Percentiles rank a stretch among this genome's conserved stretches.
phyloP scores from a whole-genome alignment of 164 flowering plant species.

The Nymphaea colorata region DNA sequence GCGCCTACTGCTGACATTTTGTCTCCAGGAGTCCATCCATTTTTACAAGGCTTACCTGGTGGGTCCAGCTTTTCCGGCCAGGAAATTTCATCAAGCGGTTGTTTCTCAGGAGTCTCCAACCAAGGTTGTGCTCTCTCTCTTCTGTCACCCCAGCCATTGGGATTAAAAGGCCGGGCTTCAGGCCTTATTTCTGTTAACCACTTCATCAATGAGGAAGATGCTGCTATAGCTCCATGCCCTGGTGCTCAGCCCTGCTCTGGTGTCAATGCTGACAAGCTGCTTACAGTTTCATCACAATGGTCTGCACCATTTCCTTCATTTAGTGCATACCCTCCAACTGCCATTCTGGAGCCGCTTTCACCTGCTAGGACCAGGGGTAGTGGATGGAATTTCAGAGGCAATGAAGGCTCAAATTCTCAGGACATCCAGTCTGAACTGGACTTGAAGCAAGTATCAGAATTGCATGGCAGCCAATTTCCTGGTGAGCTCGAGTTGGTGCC shows the following conservation, averaged over 20 bases:
- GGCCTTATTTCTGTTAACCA: not conserved
- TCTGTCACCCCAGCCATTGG: slow-evolving; percentile 81
- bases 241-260: not conserved
- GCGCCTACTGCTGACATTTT: not conserved
- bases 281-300: not conserved
- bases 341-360: not conserved
- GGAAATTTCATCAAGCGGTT: slow-evolving; percentile 37
- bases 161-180: not conserved
- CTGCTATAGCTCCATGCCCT: not conserved
- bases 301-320: not conserved
- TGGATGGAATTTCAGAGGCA: not conserved
- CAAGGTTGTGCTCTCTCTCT: slow-evolving; percentile 99
- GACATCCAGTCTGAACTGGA: not conserved
- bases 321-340: not conserved
- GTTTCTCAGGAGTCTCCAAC: slow-evolving; percentile 42
- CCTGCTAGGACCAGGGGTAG: not conserved
- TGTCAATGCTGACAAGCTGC: not conserved
- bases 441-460: not conserved
- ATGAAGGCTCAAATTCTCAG: not conserved
- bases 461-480: not conserved
- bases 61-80: slow-evolving; percentile 29
- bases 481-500: slow-evolving; percentile 1
- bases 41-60: slow-evolving; percentile 28
- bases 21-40: slow-evolving; percentile 6
- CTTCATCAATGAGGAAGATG: not conserved